Evolutionary conservation across 345 rosid genomes (phyloP), one percentile per base, ranked within the genome.

Genomic region (Pistacia atlantica): DNA sequence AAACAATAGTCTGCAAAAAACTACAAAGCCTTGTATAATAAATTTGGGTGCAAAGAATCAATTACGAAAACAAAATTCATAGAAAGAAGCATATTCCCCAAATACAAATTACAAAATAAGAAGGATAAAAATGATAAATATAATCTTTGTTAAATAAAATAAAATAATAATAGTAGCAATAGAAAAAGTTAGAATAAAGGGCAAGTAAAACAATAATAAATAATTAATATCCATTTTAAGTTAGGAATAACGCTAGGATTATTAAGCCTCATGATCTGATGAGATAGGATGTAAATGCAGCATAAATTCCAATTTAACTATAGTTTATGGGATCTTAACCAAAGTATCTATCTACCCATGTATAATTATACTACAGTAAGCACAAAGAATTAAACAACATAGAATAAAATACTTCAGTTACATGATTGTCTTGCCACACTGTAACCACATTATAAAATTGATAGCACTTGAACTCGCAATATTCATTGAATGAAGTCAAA

Each of bases 221-320:
- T 38, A 31, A 31, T 56, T 31, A 4, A 22, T 22, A 57, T 10
- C 65, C 31, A 38, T 1, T 14, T 45, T 20, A 57, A 56, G 57
- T 57, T 57, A 20, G 54, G 7, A 63, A 22, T 37, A 38, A 71
- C 5, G 35, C 20, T 18, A 35, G 35, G 13, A 71, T 45, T 25
- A 70, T 70, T 57, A 52, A 71, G 52, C 57, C 52, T 71, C 33
- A 7, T n/a, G n/a, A 57, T 57, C 51, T 22, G 55, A 65, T 6
- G 9, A 42, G 46, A 42, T 42, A 42, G 9, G 46, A 42, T 42
- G 6, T 42, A 5, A 42, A 42, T 5, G 46, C 8, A 42, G 46
- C 9, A 42, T 8, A 28, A 31, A 16, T 61, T 61, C 11, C 8
- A 61, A 28, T 63, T 35, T 18, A 16, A 63, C n/a, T 33, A 14